Evolutionary conservation across 495 filamentous ascomycete genomes (phyloP), one percentile per base, ranked within the genome.

Genomic region (Aspergillus cristatus): DNA sequence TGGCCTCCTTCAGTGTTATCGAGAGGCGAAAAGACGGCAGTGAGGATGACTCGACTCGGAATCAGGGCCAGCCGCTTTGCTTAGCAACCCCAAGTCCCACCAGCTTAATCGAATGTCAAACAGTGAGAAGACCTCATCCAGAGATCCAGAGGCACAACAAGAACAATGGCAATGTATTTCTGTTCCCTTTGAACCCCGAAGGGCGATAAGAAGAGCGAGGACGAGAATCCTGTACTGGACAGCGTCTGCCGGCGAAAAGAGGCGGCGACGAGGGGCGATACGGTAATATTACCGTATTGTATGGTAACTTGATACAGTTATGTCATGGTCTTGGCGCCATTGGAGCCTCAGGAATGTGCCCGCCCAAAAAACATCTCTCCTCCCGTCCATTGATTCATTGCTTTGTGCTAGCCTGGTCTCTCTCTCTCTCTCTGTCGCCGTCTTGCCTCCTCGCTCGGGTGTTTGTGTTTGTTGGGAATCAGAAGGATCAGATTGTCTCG

Each of bases 321-420:
- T 32, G 33, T 53, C 40, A 42, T 42, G 26, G 30, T 18, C 41
- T 49, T 42, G 43, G 42, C 42, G 35, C 22, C 31, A 20, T 14
- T 11, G 28, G 41, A 50, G 51, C 51, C 51, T 50, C 51, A 54
- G 51, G 51, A 46, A 54, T 44, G 47, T 54, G 51, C 43, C n/a
- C 41, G 18, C 35, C 42, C 45, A 51, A 51, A 55, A 55, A 55
- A 55, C 51, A 55, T 55, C 51, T 55, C 35, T 50, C 38, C 37
- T 39, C 42, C 32, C 42, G n/a, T n/a, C n/a, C n/a, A n/a, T n/a
- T n/a, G n/a, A n/a, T n/a, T n/a, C n/a, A n/a, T n/a, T n/a, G n/a
- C n/a, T n/a, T n/a, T n/a, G n/a, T n/a, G n/a, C n/a, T n/a, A 24
- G 20, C 4, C 20, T 8, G 20, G 20, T 8, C 20, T 24, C 20